Percentiles rank a stretch among this genome's conserved stretches.
These are phyloP conservation scores for Candida pseudofarinosa DNA, from an alignment of 805 yeast genomes.

Conservation along the genomic window DNA sequence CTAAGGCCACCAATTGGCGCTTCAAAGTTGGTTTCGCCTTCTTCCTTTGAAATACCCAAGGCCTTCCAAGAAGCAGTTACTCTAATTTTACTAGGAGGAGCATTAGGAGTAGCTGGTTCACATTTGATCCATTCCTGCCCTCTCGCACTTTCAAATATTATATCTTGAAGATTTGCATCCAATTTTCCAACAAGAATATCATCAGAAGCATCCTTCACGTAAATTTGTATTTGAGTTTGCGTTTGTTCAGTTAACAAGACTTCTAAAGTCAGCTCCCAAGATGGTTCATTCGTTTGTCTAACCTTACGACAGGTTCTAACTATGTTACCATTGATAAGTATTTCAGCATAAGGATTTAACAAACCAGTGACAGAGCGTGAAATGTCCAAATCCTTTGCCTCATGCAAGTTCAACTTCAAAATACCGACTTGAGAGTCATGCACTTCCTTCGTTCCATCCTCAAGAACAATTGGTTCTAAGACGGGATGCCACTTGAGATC, in stretches of 20 bases:
- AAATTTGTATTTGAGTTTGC: slow-evolving; percentile 48
- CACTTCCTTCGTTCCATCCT: slow-evolving; percentile 47
- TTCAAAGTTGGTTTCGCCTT: slow-evolving; percentile 40
- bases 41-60: slow-evolving; percentile 48
- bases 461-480: slow-evolving; percentile 39
- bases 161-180: slow-evolving; percentile 50
- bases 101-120: slow-evolving; percentile 39
- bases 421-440: slow-evolving; percentile 70
- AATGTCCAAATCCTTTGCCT: slow-evolving; percentile 55
- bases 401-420: slow-evolving; percentile 57
- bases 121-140: slow-evolving; percentile 50
- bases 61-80: slow-evolving; percentile 70
- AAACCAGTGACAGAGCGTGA: slow-evolving; percentile 48
- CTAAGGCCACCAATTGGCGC: slow-evolving; percentile 68
- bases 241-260: slow-evolving; percentile 59
- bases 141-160: slow-evolving; percentile 45
- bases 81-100: slow-evolving; percentile 41
- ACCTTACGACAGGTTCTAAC: slow-evolving; percentile 57
- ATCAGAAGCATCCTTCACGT: slow-evolving; percentile 59
- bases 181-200: slow-evolving; percentile 52
- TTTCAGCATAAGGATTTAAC: slow-evolving; percentile 65
- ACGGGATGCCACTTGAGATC: slow-evolving; percentile 52
- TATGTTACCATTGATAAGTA: slow-evolving; percentile 54
- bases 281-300: slow-evolving; percentile 67
- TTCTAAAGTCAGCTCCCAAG: slow-evolving; percentile 64